These are phyloP conservation scores for Musa troglodytarum DNA, from an alignment of 176 grass and related monocot species.

Conservation along the genomic window DNA sequence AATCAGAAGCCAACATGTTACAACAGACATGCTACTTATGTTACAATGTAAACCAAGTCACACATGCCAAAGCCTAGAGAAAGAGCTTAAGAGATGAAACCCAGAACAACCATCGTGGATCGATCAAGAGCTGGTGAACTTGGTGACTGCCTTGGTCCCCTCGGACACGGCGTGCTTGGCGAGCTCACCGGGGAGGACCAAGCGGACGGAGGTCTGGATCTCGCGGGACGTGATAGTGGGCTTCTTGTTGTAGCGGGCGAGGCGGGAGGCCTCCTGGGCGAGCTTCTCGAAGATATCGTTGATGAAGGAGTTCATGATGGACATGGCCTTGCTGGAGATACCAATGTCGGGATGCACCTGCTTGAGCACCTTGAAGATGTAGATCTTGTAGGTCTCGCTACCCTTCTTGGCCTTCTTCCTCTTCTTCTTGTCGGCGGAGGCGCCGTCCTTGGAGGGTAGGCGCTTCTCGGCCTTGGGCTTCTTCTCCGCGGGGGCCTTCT, in stretches of 20 bases:
- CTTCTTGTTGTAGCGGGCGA: conserved; percentile 72
- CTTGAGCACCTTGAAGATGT: conserved; percentile 88
- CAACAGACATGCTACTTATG: too few relatives aligned
- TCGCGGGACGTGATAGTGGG: conserved; percentile 63
- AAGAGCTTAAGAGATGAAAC: not conserved
- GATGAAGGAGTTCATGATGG: conserved; percentile 92
- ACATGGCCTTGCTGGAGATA: conserved; percentile 91
- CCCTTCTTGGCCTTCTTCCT: conserved; percentile 18
- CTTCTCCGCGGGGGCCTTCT: conserved; percentile 11
- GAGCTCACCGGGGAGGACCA: conserved; percentile 56
- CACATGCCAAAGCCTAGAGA: too few relatives aligned
- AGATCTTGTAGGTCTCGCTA: conserved; percentile 82
- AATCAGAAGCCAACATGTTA: too few relatives aligned
- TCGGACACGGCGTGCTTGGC: conserved; percentile 59
- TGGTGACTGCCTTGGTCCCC: conserved; percentile 70
- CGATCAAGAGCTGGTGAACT: conserved; percentile 33
- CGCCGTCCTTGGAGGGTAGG: conserved; percentile 4
- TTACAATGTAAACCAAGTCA: too few relatives aligned
- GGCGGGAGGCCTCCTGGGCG: conserved; percentile 33
- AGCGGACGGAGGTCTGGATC: conserved; percentile 56
- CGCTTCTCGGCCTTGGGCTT: conserved; percentile 16
- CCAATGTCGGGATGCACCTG: conserved; percentile 88
- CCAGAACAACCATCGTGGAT: not conserved
- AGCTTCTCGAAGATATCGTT: conserved; percentile 87
- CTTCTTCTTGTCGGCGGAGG: not conserved